Evolutionary conservation across 305 asterid genomes (phyloP).

Genomic region (Solanum hybrid): DNA sequence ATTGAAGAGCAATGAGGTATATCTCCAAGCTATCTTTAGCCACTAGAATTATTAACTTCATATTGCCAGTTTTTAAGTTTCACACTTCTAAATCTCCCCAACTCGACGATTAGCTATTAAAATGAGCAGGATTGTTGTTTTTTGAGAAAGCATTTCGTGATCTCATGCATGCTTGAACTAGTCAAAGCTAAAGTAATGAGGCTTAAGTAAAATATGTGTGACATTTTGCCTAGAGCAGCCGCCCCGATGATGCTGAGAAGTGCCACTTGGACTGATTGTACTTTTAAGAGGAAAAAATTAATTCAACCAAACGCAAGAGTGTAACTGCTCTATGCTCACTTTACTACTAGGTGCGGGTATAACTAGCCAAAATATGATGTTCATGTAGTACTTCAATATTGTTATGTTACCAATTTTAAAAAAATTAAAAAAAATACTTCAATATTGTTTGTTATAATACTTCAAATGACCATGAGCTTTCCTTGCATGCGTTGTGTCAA

Average conservation of each 20-base stretch:
- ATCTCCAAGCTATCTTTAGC: background rate
- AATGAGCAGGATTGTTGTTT: background rate
- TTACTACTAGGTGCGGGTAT: background rate
- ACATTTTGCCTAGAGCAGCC: background rate
- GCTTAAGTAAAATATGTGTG: background rate
- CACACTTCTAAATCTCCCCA: background rate
- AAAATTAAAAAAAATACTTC: background rate
- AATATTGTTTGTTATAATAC: background rate
- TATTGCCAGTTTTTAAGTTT: background rate
- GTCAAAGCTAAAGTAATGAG: background rate
- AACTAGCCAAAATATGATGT: background rate
- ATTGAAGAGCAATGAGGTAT: slow-evolving; percentile 71
- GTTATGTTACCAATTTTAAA: background rate
- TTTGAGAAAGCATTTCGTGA: background rate
- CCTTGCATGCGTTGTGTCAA: background rate
- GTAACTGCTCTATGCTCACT: background rate
- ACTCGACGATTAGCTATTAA: background rate
- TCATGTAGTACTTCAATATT: background rate
- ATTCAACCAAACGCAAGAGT: background rate
- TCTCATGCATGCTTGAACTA: background rate
- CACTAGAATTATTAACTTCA: background rate
- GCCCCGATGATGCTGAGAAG: background rate
- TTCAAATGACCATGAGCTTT: background rate
- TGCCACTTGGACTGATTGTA: background rate
- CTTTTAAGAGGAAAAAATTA: background rate